Conservation (phyloP, 306 rosid species). For the Quercus wislizeni region DNA sequence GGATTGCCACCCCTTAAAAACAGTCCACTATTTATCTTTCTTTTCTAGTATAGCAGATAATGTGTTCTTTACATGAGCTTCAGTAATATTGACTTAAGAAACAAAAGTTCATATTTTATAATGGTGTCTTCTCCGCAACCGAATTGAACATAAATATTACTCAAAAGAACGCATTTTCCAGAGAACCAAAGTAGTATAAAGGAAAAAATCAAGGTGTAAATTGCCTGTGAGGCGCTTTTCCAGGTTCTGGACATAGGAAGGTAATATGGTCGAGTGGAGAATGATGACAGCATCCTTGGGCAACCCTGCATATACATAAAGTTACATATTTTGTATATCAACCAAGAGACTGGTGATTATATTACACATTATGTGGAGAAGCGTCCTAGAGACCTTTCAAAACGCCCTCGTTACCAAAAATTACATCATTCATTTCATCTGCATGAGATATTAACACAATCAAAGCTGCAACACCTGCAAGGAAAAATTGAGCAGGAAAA, state of each 20-base stretch:
- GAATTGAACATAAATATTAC: not conserved
- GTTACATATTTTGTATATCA: slow-evolving; percentile 8
- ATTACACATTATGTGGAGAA: slow-evolving; percentile 11
- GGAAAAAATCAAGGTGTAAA: slow-evolving; percentile 14
- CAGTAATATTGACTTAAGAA: not conserved
- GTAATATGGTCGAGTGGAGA: slow-evolving; percentile 50
- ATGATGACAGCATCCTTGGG: slow-evolving; percentile 59
- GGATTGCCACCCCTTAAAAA: too few species aligned
- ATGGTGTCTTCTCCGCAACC: not conserved
- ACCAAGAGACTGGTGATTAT: slow-evolving; percentile 26
- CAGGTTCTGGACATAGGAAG: slow-evolving; percentile 45
- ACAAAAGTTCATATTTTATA: not conserved
- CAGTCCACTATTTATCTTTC: too few species aligned
- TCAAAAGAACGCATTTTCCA: not conserved
- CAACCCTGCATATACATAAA: slow-evolving; percentile 53
- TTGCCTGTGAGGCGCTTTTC: slow-evolving; percentile 61
- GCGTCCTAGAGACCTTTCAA: slow-evolving; percentile 45
- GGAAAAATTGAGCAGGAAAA: slow-evolving; percentile 19
- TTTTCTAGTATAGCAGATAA: not conserved
- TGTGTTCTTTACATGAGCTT: not conserved
- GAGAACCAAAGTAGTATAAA: not conserved
- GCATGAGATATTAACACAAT: slow-evolving; percentile 47
- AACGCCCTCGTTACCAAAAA: slow-evolving; percentile 49
- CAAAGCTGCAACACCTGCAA: slow-evolving; percentile 72
- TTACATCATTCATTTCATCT: slow-evolving; percentile 47